Evolutionary conservation across 352 stramenopile species (phyloP).

Genomic region (Phytophthora melonis): DNA sequence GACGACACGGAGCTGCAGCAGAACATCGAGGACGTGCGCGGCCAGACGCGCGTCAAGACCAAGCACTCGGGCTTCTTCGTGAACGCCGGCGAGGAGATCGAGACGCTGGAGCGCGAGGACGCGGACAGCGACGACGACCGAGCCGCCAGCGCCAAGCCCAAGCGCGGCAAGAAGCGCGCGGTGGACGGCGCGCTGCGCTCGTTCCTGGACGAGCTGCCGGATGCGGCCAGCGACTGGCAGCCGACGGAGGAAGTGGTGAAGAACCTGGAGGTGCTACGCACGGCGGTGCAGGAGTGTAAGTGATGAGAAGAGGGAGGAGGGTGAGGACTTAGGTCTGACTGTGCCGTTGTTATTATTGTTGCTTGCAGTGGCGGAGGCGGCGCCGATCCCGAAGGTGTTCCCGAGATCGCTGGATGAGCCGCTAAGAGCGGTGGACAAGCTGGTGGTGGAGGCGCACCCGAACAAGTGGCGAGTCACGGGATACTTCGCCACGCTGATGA

Average conservation of each 20-base stretch:
- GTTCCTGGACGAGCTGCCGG: constrained; percentile 72
- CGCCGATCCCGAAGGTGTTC: constrained; percentile 85
- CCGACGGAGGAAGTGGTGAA: constrained; percentile 58
- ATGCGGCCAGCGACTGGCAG: constrained; percentile 78
- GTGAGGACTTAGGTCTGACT: background rate
- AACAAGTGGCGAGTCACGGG: constrained; percentile 92
- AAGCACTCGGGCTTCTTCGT: constrained; percentile 92
- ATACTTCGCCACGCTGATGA: constrained; percentile 90
- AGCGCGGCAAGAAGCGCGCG: constrained; percentile 55
- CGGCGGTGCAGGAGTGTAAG: constrained; percentile 72
- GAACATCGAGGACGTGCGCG: constrained; percentile 86
- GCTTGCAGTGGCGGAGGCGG: constrained; percentile 53
- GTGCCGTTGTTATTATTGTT: background rate
- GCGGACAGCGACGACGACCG: constrained; percentile 13
- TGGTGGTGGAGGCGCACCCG: constrained; percentile 85
- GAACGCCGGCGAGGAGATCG: constrained; percentile 86
- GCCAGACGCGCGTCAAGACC: constrained; percentile 75
- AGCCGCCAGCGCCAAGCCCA: constrained; percentile 18
- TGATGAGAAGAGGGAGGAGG: background rate
- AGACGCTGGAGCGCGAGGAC: constrained; percentile 66
- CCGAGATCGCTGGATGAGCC: constrained; percentile 81
- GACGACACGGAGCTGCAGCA: constrained; percentile 86
- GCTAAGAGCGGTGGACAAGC: constrained; percentile 78
- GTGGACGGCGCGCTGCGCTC: constrained; percentile 64
- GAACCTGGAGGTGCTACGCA: constrained; percentile 68